Base-by-base conservation (phyloP, 352 stramenopile genomes). In the Phytophthora syringae region DNA sequence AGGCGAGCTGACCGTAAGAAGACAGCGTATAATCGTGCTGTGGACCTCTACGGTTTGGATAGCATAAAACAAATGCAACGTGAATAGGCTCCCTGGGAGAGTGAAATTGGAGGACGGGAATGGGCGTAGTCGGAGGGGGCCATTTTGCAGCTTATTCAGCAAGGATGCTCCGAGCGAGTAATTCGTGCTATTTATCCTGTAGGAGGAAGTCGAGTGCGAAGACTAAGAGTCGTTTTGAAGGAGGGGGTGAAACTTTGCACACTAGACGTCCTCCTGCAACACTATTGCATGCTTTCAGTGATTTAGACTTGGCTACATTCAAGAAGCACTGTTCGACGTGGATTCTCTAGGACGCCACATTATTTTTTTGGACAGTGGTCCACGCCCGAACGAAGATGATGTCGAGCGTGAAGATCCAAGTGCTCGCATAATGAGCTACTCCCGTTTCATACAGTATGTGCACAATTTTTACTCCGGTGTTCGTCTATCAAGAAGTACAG, bases 401-500 rank as follows among this genome's bases (percentile, higher is more conserved):
- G 22, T 30, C 4, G 15, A 57, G 10, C 18, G 30, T 7, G 21
- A 3, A 6, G 32, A 59, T 16, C 32, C 49, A 1, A 32, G 47
- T 12, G 49, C 39, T 5, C 25, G 40, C n/a, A 53, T 21, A 7
- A 5, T 58, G 16, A 66, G 48, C 18, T 66, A 66, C 21, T 59
- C 58, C 10, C 13, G 48, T 1, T 66, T 66, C 22, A 66, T 27
- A 2, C 49, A 66, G 15, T 59, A 59, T n/a, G 12, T 50, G 2
- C 57, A 45, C 20, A 54, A 54, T 7, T 45, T n/a, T 58, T 59
- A 58, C 24, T 48, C 27, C 16, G 39, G 58, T 24, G 48, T 66
- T 0, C 30, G 39, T 24, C 11, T 66, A 20, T 59, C 49, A 15
- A 13, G 48, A 42, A 59, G 48, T 6, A 10, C 58, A 18, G 39